A percentile compares a stretch with the other conserved stretches of the same genome.
Conservation (phyloP, 2,329 filamentous ascomycete genomes). For the Epichloe sp. region DNA sequence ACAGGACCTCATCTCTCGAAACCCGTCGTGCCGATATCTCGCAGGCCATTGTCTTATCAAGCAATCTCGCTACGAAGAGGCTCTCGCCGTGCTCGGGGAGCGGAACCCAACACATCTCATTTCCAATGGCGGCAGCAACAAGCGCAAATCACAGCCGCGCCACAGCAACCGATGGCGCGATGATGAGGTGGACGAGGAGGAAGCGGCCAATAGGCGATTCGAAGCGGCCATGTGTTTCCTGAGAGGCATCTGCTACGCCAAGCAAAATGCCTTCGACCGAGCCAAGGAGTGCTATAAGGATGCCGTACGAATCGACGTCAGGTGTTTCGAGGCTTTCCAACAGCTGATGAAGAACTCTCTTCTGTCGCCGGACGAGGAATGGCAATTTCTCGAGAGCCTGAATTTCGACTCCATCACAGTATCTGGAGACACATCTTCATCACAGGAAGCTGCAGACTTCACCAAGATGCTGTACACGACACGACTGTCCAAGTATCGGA, state of each 20-base stretch:
- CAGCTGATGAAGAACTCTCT: conserved; percentile 95
- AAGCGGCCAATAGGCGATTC: conserved; percentile 64
- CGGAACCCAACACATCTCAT: conserved; percentile 88
- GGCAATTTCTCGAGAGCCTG: conserved; percentile 75
- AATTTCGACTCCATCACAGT: conserved; percentile 76
- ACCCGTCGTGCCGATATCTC: conserved; percentile 80
- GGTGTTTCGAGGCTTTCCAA: conserved; percentile 96
- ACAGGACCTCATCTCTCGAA: conserved; percentile 69
- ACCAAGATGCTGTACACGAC: conserved; percentile 95
- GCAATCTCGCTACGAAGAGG: conserved; percentile 80
- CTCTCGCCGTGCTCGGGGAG: conserved; percentile 74
- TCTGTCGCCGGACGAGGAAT: conserved; percentile 79
- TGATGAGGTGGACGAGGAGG: conserved; percentile 42
- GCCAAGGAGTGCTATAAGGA: conserved; percentile 99
- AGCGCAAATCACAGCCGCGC: conserved; percentile 25
- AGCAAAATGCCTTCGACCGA: conserved; percentile 92
- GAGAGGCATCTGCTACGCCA: conserved; percentile 84
- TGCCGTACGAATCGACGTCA: conserved; percentile 89
- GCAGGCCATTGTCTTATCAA: conserved; percentile 91
- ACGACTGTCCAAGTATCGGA: conserved; percentile 85
- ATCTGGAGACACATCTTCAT: conserved; percentile 48
- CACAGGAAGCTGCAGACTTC: conserved; percentile 84
- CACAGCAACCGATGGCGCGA: conserved; percentile 20
- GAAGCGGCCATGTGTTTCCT: conserved; percentile 97
- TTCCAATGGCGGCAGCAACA: conserved; percentile 33